These are phyloP conservation scores for Schizothecium vesticola DNA, from an alignment of 495 filamentous ascomycete genomes.

Conservation along the genomic window DNA sequence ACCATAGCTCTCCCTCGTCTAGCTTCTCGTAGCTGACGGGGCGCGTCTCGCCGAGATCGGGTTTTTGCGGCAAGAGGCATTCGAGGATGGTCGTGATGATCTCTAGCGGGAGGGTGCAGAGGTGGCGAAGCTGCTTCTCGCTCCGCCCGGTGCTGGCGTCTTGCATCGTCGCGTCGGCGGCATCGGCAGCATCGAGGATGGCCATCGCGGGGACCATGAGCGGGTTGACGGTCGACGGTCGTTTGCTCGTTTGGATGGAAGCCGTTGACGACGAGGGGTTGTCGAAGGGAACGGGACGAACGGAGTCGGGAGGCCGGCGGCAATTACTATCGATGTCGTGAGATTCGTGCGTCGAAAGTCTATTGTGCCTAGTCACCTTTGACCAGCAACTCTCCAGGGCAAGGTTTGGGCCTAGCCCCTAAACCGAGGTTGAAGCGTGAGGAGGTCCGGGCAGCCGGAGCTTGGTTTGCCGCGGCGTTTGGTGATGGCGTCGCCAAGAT, in stretches of 20 bases:
- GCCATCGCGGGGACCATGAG: background rate
- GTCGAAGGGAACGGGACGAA: background rate
- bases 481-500: background rate
- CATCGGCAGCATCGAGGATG: background rate
- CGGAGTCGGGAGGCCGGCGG: background rate
- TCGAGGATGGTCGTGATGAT: constrained; percentile 23
- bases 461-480: background rate
- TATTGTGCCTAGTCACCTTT: background rate
- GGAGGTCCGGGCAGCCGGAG: background rate
- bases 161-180: background rate
- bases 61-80: constrained; percentile 17
- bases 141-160: background rate
- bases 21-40: constrained; percentile 28
- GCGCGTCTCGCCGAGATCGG: constrained; percentile 29
- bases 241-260: background rate
- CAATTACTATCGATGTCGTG: background rate
- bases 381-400: background rate
- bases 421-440: background rate
- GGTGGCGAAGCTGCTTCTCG: background rate
- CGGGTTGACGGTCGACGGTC: background rate
- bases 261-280: background rate
- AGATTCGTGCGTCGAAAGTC: background rate
- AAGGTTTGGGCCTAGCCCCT: background rate
- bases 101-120: constrained; percentile 23
- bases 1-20: constrained; percentile 28